Evolutionary conservation across 768 basidiomycete species (phyloP).

Genomic region (Pulveroboletus sp.): DNA sequence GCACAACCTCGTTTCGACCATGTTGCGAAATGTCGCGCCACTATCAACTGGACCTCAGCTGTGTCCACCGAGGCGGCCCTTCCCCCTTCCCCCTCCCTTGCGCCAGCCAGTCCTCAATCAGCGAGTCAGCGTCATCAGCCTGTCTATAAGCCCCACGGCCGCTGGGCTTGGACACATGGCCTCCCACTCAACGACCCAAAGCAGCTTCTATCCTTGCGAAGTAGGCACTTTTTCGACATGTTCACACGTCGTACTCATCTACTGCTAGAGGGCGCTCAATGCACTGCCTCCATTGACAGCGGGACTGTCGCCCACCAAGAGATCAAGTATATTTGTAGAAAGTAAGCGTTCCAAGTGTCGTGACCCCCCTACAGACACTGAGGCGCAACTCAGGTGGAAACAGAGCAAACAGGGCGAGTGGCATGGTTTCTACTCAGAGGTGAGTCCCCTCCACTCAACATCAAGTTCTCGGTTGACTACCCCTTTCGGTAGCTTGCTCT

Average conservation of each 20-base stretch:
- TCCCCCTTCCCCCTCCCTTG: background rate
- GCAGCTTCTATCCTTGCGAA: constrained; percentile 23
- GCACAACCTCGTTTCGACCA: constrained; percentile 17
- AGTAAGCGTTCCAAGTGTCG: constrained; percentile 20
- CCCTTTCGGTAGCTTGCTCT: constrained; percentile 41
- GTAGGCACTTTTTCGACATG: constrained; percentile 11
- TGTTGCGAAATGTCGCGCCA: constrained; percentile 21
- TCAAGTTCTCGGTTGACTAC: constrained; percentile 5
- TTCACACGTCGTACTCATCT: constrained; percentile 2
- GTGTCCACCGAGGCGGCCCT: background rate
- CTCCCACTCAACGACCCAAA: constrained; percentile 24
- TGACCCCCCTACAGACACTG: background rate
- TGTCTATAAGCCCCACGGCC: constrained; percentile 31
- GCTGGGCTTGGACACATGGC: constrained; percentile 29
- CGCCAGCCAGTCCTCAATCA: constrained; percentile 1
- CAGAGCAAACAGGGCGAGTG: constrained; percentile 29
- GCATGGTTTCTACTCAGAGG: constrained; percentile 40
- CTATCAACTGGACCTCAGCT: constrained; percentile 25
- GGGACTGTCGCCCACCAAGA: constrained; percentile 26
- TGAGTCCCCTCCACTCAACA: constrained; percentile 16
- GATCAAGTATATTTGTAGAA: constrained; percentile 35
- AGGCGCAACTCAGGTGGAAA: constrained; percentile 29
- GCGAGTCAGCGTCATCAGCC: constrained; percentile 17
- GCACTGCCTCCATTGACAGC: constrained; percentile 34
- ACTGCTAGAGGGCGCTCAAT: constrained; percentile 33